Conservation (phyloP, 2,329 filamentous ascomycete genomes). For the Microcyclosporella mali region DNA sequence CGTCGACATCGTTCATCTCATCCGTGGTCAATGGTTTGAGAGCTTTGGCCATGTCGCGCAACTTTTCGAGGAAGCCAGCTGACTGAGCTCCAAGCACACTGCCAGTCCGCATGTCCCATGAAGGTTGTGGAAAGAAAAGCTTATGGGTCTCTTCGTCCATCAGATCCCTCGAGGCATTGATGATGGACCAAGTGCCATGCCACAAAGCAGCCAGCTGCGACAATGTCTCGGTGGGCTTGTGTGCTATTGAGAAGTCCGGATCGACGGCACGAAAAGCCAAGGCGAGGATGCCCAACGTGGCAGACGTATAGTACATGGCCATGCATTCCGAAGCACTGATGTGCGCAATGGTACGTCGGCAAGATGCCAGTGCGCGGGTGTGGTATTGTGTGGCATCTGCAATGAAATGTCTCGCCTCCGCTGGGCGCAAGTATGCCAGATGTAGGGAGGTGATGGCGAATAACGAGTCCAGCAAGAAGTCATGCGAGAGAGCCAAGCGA, state of each 20-base stretch:
- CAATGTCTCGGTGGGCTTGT: slow-evolving; percentile 13
- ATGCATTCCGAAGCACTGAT: slow-evolving; percentile 12
- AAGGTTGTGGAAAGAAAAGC: slow-evolving; percentile 10
- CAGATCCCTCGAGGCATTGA: slow-evolving; percentile 12
- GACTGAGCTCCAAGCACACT: slow-evolving; percentile 1
- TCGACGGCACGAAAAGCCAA: slow-evolving; percentile 15
- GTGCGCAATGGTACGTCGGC: slow-evolving; percentile 10
- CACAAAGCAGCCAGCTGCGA: slow-evolving; percentile 12
- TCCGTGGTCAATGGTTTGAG: neutral
- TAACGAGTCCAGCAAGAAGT: slow-evolving; percentile 18
- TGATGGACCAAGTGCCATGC: slow-evolving; percentile 15
- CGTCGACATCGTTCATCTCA: slow-evolving; percentile 1
- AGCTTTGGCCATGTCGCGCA: slow-evolving; percentile 9
- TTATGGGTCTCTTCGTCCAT: slow-evolving; percentile 11
- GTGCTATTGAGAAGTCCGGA: slow-evolving; percentile 2
- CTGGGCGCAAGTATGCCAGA: slow-evolving; percentile 13
- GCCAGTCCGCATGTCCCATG: slow-evolving; percentile 7
- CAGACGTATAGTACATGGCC: slow-evolving; percentile 16
- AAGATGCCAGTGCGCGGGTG: slow-evolving; percentile 12
- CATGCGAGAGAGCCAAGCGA: slow-evolving; percentile 15
- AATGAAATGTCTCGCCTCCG: slow-evolving; percentile 9
- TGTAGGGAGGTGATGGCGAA: slow-evolving; percentile 21
- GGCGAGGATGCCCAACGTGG: slow-evolving; percentile 14
- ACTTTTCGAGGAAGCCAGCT: slow-evolving; percentile 9
- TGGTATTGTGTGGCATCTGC: slow-evolving; percentile 17